Conservation (phyloP, 106 monocot species). For the Acorus gramineus region DNA sequence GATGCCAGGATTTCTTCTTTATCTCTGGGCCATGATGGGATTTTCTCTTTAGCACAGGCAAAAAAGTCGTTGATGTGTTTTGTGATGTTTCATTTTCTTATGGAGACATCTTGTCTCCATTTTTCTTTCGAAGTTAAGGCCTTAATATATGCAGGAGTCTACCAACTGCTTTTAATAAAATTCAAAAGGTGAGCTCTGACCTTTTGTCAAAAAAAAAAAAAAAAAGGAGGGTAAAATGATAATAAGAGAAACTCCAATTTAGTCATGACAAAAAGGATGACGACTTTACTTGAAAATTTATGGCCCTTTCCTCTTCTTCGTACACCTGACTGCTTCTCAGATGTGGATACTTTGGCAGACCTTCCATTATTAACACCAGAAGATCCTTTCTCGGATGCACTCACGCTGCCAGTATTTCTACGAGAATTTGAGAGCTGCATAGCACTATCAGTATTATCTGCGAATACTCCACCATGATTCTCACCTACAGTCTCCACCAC, state of each 20-base stretch:
- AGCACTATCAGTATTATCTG: too few species aligned
- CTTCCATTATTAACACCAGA: not conserved
- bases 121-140: not conserved
- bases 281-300: slow-evolving; percentile 30
- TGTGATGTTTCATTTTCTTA: too few species aligned
- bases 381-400: not conserved
- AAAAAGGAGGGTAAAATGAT: not conserved
- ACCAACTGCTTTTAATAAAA: too few species aligned
- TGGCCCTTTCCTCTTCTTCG: slow-evolving; percentile 39
- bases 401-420: too few species aligned
- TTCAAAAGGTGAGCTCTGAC: too few species aligned
- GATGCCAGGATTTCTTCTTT: slow-evolving; percentile 3
- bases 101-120: too few species aligned
- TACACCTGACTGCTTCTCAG: slow-evolving; percentile 17
- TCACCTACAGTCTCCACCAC: not conserved
- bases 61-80: not conserved
- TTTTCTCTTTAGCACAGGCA: not conserved
- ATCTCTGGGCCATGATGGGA: not conserved
- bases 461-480: not conserved
- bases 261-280: not conserved
- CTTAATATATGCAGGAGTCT: not conserved
- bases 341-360: not conserved
- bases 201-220: not conserved
- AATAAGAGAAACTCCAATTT: too few species aligned
- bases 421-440: too few species aligned